phyloP scores from a whole-genome alignment of 2,329 filamentous ascomycete genomes.

The Cordyceps pruinosa region DNA sequence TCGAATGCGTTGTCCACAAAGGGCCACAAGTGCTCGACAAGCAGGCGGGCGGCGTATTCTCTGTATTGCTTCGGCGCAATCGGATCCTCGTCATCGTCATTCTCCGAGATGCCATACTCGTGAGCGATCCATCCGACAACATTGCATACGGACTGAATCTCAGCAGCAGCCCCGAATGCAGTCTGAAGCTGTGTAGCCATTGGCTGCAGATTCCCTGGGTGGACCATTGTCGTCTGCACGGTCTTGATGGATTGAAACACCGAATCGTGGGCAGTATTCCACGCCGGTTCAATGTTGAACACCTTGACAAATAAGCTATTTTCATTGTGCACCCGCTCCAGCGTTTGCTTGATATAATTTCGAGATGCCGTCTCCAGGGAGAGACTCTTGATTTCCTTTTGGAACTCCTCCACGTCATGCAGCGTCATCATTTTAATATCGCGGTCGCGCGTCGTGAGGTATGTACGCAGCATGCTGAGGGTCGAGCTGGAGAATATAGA shows the following conservation, averaged over 20 bases:
- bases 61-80: constrained; percentile 46
- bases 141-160: constrained; percentile 46
- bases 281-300: constrained; percentile 49
- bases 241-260: constrained; percentile 44
- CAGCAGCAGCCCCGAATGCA: constrained; percentile 38
- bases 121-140: constrained; percentile 51
- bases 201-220: constrained; percentile 47
- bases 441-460: constrained; percentile 45
- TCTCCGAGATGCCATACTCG: constrained; percentile 50
- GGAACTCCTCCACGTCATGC: constrained; percentile 48
- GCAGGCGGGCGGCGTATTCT: constrained; percentile 48
- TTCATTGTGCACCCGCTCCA: constrained; percentile 52
- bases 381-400: constrained; percentile 41
- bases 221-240: constrained; percentile 44
- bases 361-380: constrained; percentile 49
- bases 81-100: constrained; percentile 49
- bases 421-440: constrained; percentile 46
- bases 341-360: constrained; percentile 53
- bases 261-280: constrained; percentile 42
- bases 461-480: constrained; percentile 48
- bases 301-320: constrained; percentile 45
- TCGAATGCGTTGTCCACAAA: constrained; percentile 50
- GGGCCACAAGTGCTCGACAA: constrained; percentile 52
- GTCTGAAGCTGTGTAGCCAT: constrained; percentile 44
- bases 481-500: constrained; percentile 49